These are phyloP conservation scores for Pythium angustatum DNA, from an alignment of 352 stramenopile species.

Conservation along the genomic window DNA sequence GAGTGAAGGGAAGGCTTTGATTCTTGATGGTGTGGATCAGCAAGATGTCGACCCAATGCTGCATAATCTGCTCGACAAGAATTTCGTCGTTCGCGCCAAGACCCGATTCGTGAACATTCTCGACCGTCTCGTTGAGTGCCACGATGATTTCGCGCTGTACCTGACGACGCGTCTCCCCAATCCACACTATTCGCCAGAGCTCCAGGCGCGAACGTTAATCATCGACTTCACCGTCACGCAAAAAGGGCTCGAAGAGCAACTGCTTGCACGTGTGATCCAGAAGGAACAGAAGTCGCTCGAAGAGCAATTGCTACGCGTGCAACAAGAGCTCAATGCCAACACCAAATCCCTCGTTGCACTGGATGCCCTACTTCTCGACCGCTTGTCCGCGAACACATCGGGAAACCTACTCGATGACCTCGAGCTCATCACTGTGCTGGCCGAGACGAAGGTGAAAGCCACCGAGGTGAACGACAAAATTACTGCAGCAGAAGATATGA, in stretches of 20 bases:
- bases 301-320: constrained; percentile 86
- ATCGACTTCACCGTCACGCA: constrained; percentile 93
- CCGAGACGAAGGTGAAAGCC: constrained; percentile 89
- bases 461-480: constrained; percentile 92
- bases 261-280: constrained; percentile 90
- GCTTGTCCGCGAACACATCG: constrained; percentile 76
- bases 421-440: constrained; percentile 85
- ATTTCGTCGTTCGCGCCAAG: constrained; percentile 60
- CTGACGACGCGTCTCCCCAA: constrained; percentile 67
- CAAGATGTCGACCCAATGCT: constrained; percentile 62
- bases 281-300: constrained; percentile 90
- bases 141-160: constrained; percentile 68
- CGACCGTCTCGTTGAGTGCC: constrained; percentile 67
- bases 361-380: constrained; percentile 85
- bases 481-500: constrained; percentile 81
- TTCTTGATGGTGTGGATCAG: constrained; percentile 75
- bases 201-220: constrained; percentile 65
- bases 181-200: constrained; percentile 68
- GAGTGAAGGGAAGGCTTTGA: constrained; percentile 82
- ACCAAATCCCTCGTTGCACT: constrained; percentile 85
- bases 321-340: constrained; percentile 84
- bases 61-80: constrained; percentile 66
- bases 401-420: constrained; percentile 89
- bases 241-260: constrained; percentile 89
- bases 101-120: constrained; percentile 68